A percentile compares a stretch with the other conserved stretches of the same genome.
These are phyloP conservation scores for Corymbia calophylla DNA, from an alignment of 441 rosid species.

Conservation along the genomic window DNA sequence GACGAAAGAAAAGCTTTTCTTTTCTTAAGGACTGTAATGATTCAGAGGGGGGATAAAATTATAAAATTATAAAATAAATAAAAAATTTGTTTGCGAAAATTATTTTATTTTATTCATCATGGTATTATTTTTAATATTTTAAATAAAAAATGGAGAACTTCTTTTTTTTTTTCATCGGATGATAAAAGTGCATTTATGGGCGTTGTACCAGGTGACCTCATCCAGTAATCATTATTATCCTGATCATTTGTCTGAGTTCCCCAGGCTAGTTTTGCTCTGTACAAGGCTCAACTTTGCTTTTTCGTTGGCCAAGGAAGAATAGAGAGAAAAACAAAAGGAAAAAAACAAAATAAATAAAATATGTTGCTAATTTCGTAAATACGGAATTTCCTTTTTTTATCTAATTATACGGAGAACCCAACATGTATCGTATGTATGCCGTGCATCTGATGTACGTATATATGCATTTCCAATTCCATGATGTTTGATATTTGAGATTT, in stretches of 20 bases:
- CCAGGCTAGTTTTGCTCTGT: not conserved
- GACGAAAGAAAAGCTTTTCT: not conserved
- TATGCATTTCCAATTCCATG: not conserved
- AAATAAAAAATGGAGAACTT: not conserved
- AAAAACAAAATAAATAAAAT: not conserved
- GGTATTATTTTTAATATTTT: not conserved
- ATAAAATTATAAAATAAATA: not conserved
- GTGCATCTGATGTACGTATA: not conserved
- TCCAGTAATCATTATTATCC: not conserved
- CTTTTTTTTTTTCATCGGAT: not conserved
- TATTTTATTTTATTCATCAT: not conserved
- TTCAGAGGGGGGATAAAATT: not conserved
- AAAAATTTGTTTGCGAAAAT: not conserved
- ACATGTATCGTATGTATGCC: not conserved
- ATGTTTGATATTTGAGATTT: not conserved
- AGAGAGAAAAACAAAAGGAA: not conserved
- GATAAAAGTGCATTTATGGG: not conserved
- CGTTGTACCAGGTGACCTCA: not conserved
- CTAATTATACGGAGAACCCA: not conserved
- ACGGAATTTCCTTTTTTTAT: not conserved
- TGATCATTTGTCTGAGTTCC: not conserved
- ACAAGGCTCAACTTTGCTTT: not conserved
- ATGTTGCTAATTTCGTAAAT: not conserved
- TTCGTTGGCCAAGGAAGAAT: not conserved
- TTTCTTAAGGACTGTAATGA: not conserved